A percentile compares a stretch with the other conserved stretches of the same genome.
phyloP scores from a whole-genome alignment of 108 stramenopile species.

The Fragilaria crotonensis region DNA sequence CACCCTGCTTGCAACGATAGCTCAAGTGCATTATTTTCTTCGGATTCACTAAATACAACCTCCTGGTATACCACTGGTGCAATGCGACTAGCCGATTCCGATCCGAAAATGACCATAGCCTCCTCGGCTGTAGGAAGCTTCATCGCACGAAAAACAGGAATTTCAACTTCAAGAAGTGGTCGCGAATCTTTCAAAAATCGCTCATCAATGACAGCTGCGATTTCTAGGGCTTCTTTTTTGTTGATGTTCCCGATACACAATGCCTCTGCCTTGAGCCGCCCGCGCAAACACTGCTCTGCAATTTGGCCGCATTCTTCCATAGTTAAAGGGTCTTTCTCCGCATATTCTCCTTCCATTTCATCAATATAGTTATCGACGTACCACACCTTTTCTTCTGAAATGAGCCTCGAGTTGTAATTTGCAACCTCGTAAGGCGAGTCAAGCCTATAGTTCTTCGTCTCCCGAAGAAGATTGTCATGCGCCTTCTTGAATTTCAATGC shows the following conservation, averaged over 20 bases:
- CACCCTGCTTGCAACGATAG: constrained; percentile 64
- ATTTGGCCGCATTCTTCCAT: constrained; percentile 77
- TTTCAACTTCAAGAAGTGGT: constrained; percentile 50
- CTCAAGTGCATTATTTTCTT: constrained; percentile 81
- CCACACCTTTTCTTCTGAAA: constrained; percentile 79
- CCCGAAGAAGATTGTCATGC: constrained; percentile 61
- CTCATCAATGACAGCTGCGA: constrained; percentile 40
- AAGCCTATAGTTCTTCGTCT: constrained; percentile 79
- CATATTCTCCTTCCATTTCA: constrained; percentile 69
- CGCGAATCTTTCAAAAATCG: constrained; percentile 41
- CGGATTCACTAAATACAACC: constrained; percentile 54
- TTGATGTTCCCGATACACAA: constrained; percentile 86
- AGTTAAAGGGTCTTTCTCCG: constrained; percentile 58
- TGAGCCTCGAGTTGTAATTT: constrained; percentile 66
- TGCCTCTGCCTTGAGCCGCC: constrained; percentile 48
- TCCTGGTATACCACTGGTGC: constrained; percentile 66
- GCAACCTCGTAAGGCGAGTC: constrained; percentile 80
- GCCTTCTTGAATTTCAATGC: constrained; percentile 52
- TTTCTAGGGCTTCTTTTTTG: constrained; percentile 49
- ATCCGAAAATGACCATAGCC: constrained; percentile 60
- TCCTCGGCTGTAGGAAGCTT: constrained; percentile 68
- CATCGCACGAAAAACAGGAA: constrained; percentile 64
- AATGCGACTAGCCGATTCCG: constrained; percentile 16
- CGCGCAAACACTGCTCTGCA: constrained; percentile 57
- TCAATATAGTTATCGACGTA: constrained; percentile 68